phyloP scores from a whole-genome alignment of 1,284 basidiomycete species.

The Mycena citricolor region DNA sequence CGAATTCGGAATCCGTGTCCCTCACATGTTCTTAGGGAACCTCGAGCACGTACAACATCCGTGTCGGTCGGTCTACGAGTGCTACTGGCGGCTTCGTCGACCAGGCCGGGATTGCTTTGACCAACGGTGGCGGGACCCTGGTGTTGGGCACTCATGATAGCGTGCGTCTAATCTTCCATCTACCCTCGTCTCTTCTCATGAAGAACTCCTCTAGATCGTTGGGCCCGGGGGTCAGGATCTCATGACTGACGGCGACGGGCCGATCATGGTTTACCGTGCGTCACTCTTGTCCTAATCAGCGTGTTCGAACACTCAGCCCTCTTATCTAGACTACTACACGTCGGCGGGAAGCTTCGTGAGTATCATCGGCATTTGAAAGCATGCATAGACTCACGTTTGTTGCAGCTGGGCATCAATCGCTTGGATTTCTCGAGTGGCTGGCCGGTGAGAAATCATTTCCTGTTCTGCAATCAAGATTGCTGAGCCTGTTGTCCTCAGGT shows the following conservation, averaged over 20 bases:
- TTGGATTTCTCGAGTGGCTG: slow-evolving; percentile 1
- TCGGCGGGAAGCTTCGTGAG: no score
- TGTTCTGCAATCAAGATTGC: no score
- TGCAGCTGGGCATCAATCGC: background rate
- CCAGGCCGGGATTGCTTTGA: background rate
- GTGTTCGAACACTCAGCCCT: no score
- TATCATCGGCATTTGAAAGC: background rate
- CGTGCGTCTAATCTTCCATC: background rate
- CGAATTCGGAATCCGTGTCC: background rate
- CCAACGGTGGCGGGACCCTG: slow-evolving; percentile 1
- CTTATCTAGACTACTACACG: background rate
- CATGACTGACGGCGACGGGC: background rate
- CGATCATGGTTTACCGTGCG: background rate
- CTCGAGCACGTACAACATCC: no score
- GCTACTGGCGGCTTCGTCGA: slow-evolving; percentile 1
- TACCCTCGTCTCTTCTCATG: background rate
- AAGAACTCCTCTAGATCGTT: background rate
- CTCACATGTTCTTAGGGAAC: background rate
- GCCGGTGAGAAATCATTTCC: no score
- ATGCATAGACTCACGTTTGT: background rate
- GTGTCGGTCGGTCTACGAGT: background rate
- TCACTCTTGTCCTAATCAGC: no score
- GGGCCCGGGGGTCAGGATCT: slow-evolving; percentile 4
- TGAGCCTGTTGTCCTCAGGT: no score
- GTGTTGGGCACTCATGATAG: background rate